Conservation (phyloP, 1,284 basidiomycete genomes). For the Omphalotus olearius region DNA sequence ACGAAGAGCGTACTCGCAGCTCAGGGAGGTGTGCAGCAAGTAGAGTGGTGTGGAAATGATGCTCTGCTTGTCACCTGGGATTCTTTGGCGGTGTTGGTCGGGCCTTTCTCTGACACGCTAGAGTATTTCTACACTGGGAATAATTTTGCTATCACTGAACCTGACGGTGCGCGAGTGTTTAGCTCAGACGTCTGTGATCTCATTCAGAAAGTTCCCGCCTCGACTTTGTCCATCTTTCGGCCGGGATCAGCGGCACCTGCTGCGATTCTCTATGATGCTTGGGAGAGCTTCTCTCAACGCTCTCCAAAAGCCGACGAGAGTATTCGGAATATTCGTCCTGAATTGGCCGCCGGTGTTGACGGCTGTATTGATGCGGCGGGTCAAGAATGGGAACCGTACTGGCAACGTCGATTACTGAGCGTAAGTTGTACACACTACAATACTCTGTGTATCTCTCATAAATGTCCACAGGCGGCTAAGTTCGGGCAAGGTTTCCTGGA, state of each 20-base stretch:
- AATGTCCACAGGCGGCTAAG: conserved; percentile 74
- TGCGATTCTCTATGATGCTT: conserved; percentile 90
- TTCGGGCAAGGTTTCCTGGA: conserved; percentile 95
- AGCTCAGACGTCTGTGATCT: conserved; percentile 82
- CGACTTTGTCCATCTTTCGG: conserved; percentile 75
- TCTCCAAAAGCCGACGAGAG: conserved; percentile 92
- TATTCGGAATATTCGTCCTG: conserved; percentile 84
- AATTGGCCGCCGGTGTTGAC: conserved; percentile 86
- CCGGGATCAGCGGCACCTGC: conserved; percentile 92
- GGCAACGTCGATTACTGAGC: conserved; percentile 85
- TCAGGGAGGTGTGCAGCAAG: conserved; percentile 57
- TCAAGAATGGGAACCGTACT: conserved; percentile 84
- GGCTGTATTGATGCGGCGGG: conserved; percentile 93
- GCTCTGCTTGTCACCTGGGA: conserved; percentile 88
- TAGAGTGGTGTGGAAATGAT: conserved; percentile 97
- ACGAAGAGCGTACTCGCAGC: conserved; percentile 46
- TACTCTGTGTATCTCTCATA: background rate
- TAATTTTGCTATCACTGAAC: conserved; percentile 78
- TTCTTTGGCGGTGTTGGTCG: conserved; percentile 78
- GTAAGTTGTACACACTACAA: conserved; percentile 39
- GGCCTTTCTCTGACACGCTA: conserved; percentile 87
- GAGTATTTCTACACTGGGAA: conserved; percentile 81
- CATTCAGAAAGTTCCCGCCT: conserved; percentile 89
- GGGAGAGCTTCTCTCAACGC: conserved; percentile 81
- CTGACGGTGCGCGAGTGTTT: conserved; percentile 84